Evolutionary conservation across 2,329 filamentous ascomycete genomes (phyloP), one percentile per base, ranked within the genome.

Genomic region (Fusarium nygamai): DNA sequence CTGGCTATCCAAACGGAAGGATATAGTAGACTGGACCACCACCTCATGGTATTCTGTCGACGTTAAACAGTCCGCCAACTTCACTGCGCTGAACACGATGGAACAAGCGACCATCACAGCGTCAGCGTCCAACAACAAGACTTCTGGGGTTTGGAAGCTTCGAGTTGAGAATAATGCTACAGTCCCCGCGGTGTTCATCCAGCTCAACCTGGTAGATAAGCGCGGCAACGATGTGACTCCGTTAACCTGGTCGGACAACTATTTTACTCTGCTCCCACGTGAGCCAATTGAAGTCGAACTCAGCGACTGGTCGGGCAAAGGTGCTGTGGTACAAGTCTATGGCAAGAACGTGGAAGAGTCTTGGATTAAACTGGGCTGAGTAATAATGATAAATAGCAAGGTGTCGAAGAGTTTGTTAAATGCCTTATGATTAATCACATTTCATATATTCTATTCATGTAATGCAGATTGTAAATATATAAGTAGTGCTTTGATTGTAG

Each of bases 351-450:
- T 50, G 14, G 4, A 50, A n/a, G 3, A 3, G 29, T 50, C 29
- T 31, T n/a, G 47, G 20, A 13, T 48, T 2, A 31, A 6, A 4
- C 14, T 31, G 20, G 2, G 20, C 27, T 48, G 3, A 48, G 9
- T 16, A 22, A 10, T 14, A 7, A 20, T 7, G 8, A 7, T 27
- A 6, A 4, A 46, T 6, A 27, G 17, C 5, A 20, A 24, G 10
- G n/a, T 17, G 5, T 17, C 11, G 5, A 46, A 44, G 3, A 19
- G 7, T 27, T 0, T 8, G 6, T 46, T 9, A 13, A 8, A 13
- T 24, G 11, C 11, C 8, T 46, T 19, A 13, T 27, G 17, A 46
- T 19, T 13, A 46, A n/a, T 20, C 5, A 1, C 17, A 27, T 5
- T 27, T 7, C 6, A 6, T 19, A 27, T 27, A 19, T 8, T 19